Evolutionary conservation across 768 basidiomycete genomes (phyloP).

Genomic region (Russula brevipes): DNA sequence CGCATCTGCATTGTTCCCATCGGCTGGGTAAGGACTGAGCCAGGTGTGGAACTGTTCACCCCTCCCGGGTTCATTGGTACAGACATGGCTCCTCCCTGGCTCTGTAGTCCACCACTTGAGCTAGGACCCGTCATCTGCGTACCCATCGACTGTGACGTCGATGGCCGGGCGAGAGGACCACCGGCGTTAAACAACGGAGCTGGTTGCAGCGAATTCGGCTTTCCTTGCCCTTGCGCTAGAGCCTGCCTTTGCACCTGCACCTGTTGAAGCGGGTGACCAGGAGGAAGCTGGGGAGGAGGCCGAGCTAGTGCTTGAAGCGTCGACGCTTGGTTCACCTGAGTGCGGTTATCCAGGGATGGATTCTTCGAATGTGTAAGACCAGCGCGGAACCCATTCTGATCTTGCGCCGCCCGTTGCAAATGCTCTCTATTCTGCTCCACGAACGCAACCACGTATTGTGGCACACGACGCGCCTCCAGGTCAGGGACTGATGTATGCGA

Average conservation of each 20-base stretch:
- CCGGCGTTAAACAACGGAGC: neutral
- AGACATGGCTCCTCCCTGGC: slow-evolving; percentile 7
- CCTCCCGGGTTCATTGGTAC: slow-evolving; percentile 4
- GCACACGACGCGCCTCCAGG: slow-evolving; percentile 15
- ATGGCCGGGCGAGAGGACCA: neutral
- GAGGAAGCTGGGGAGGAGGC: slow-evolving; percentile 1
- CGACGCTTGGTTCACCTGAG: slow-evolving; percentile 8
- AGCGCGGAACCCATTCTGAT: slow-evolving; percentile 20
- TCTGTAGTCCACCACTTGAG: slow-evolving; percentile 2
- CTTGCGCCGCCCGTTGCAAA: slow-evolving; percentile 15
- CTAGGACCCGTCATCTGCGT: neutral
- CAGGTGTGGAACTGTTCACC: neutral
- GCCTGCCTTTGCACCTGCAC: slow-evolving; percentile 1
- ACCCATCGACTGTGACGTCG: slow-evolving; percentile 8
- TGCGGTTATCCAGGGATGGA: slow-evolving; percentile 6
- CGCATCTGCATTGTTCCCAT: neutral
- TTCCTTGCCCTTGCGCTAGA: neutral
- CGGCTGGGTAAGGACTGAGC: neutral
- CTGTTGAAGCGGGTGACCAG: slow-evolving; percentile 2
- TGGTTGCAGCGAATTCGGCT: neutral
- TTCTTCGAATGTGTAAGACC: slow-evolving; percentile 16
- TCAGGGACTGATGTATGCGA: slow-evolving; percentile 20
- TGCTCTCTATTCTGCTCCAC: slow-evolving; percentile 17
- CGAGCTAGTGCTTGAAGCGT: neutral
- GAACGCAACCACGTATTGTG: slow-evolving; percentile 10